Base-by-base conservation (phyloP, 2,329 filamentous ascomycete species). In the Zelopaecilomyces penicillatus region DNA sequence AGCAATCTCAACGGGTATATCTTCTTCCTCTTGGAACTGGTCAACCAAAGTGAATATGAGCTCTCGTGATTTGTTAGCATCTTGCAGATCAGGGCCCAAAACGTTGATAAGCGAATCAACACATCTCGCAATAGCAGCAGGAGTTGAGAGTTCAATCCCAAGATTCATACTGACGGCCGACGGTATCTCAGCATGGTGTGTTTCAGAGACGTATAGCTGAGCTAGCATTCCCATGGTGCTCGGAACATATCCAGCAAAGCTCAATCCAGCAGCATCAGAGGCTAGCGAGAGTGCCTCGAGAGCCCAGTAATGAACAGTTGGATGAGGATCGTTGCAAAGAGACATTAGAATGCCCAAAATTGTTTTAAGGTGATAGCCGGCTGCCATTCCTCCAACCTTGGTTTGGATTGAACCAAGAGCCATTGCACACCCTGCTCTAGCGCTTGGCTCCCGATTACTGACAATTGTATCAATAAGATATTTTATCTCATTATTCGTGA, bases 321-420 rank as follows among this genome's bases (percentile, higher is more conserved):
- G 90, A 61, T 98, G 93, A 19, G 91, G 87, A 58, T 98, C 93
- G 54, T 90, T 95, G 62, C 89, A 91, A 7, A 98, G 75, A 6
- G 93, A 97, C 85, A 97, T 95, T n/a, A 98, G 70, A 34, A 98
- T 94, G 12, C 91, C 86, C n/a, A 96, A 77, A 41, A 98, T 96
- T 2, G 89, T 96, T 69, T 97, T 97, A 41, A 98, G 74, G 61
- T 98, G 93, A 56, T 93, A 89, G 4, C 90, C 89, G 44, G 93
- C 93, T 43, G 93, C 93, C 90, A 98, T 97, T 45, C 93, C 91
- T 46, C 93, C 94, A 31, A 98, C 86, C 62, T 95, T 89, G 12
- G 88, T 86, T 65, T 98, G 90, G 42, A 98, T 97, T 45, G 85
- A 86, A 6, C 93, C 93, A 30, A 98, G 70, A 9, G 93, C 89